Base-by-base conservation (phyloP, 345 rosid genomes). In the Cardiospermum halicacabum region DNA sequence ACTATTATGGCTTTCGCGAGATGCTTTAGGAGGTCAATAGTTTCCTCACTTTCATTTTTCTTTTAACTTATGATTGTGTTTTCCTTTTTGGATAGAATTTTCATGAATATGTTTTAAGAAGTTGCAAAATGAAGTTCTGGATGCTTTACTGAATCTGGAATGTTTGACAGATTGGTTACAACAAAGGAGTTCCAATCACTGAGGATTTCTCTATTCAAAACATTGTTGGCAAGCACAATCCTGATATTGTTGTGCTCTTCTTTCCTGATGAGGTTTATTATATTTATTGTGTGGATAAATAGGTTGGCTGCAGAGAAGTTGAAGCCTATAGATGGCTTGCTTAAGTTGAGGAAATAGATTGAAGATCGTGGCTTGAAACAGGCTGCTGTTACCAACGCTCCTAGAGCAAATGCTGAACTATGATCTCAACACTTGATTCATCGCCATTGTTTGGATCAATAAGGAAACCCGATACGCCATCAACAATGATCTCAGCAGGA, bases 371-470 rank as follows among this genome's bases (percentile, higher is more conserved):
- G 95, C 18, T 54, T 91, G 80, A 94, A 85, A 77, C 82, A 90
- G 3, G 99, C 99, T 24, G 99, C 96, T 0, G 99, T 95, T 3
- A 91, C 99, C 11, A 95, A 95, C 72, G 94, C 99, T 37, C 96
- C 99, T 0, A 84, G 68, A 76, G 71, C 53, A 24, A 95, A 87
- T 79, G 99, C 96, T n/a, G 99, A 91, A 68, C 81, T 28, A 81
- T 95, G 75, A 85, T 91, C 69, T 74, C 91, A 2, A 80, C 60
- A 45, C 98, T 95, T 1, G 96, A 70, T 40, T 83, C 94, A 11
- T 89, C 93, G 3, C 90, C 92, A 47, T 83, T 71, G 58, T 64
- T 69, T 3, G 98, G 98, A 57, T 92, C 88, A 67, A 80, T 77
- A 47, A 80, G 96, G 72, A 89, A 85, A n/a, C 96, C 96, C 1